phyloP scores from a whole-genome alignment of 139 green algal species.

The Tetratostichococcus sp. region DNA sequence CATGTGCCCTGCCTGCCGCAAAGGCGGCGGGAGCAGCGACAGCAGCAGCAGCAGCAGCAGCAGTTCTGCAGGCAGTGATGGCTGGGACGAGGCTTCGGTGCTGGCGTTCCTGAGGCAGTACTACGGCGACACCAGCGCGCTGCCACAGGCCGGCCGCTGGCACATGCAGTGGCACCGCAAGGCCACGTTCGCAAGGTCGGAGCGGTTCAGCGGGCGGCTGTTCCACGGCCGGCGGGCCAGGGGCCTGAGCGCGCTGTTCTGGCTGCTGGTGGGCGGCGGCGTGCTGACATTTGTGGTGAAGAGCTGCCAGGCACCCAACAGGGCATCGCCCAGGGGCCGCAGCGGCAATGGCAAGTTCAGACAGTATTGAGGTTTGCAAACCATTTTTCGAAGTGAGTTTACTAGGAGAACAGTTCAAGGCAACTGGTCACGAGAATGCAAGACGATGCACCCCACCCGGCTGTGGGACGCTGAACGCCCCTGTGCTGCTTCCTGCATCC shows the following conservation, averaged over 20 bases:
- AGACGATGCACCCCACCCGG: too few relatives aligned
- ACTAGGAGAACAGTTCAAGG: too few relatives aligned
- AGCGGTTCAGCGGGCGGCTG: neutral
- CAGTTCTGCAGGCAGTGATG: too few relatives aligned
- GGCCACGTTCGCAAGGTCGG: neutral
- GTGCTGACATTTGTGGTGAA: neutral
- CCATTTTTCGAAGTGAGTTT: too few relatives aligned
- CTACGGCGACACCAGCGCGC: slow-evolving; percentile 10
- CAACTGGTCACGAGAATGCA: too few relatives aligned
- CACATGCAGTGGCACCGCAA: neutral
- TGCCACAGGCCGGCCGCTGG: neutral
- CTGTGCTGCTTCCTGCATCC: too few relatives aligned
- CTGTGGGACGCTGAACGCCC: too few relatives aligned
- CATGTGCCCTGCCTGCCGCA: slow-evolving; percentile 36
- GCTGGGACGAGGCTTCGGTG: slow-evolving; percentile 29
- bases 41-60: slow-evolving; percentile 1
- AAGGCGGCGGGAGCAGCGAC: neutral
- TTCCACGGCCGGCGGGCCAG: neutral
- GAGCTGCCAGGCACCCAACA: neutral
- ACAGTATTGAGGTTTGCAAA: neutral
- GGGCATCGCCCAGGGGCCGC: neutral
- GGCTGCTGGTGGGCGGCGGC: neutral
- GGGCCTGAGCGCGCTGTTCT: neutral
- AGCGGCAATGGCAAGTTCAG: neutral
- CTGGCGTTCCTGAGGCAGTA: slow-evolving; percentile 25